A percentile compares a stretch with the other conserved stretches of the same genome.
Evolutionary conservation across 2,329 filamentous ascomycete species (phyloP).

Genomic region (Clonostachys rhizophaga): DNA sequence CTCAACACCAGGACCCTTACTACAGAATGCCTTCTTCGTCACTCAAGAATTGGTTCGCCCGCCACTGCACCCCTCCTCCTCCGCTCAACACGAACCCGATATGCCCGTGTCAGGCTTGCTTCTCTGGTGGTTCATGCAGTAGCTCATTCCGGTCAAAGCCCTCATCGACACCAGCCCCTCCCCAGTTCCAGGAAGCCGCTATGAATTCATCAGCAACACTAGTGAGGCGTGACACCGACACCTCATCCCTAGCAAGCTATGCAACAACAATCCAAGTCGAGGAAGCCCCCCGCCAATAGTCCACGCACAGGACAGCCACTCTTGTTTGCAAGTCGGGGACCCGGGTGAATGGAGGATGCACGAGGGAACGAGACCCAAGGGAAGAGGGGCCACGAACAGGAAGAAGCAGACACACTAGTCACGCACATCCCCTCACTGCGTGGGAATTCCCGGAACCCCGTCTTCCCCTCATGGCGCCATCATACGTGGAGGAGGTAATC

Average conservation of each 20-base stretch:
- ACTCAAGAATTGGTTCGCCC: constrained; percentile 29
- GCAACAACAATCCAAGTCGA: not conserved
- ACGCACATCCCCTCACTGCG: too few relatives aligned
- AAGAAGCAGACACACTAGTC: too few relatives aligned
- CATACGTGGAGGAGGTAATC: too few relatives aligned
- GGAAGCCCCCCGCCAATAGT: not conserved
- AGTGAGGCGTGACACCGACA: not conserved
- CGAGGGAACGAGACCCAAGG: too few relatives aligned
- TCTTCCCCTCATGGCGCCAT: too few relatives aligned
- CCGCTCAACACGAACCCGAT: constrained; percentile 22
- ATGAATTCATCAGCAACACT: not conserved
- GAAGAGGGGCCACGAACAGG: too few relatives aligned
- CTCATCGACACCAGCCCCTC: not conserved
- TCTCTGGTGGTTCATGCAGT: not conserved
- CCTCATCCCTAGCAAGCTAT: constrained; percentile 1
- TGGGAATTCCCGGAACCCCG: too few relatives aligned
- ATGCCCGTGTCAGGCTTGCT: constrained; percentile 30
- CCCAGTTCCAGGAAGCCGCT: not conserved
- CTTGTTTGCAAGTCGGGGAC: too few relatives aligned
- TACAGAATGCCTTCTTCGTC: constrained; percentile 20
- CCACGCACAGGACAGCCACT: too few relatives aligned
- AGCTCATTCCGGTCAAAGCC: not conserved
- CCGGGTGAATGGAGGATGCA: too few relatives aligned
- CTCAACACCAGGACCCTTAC: too few relatives aligned
- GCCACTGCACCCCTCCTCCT: constrained; percentile 31